Conservation (phyloP, 345 rosid species). For the Gossypium bickii region DNA sequence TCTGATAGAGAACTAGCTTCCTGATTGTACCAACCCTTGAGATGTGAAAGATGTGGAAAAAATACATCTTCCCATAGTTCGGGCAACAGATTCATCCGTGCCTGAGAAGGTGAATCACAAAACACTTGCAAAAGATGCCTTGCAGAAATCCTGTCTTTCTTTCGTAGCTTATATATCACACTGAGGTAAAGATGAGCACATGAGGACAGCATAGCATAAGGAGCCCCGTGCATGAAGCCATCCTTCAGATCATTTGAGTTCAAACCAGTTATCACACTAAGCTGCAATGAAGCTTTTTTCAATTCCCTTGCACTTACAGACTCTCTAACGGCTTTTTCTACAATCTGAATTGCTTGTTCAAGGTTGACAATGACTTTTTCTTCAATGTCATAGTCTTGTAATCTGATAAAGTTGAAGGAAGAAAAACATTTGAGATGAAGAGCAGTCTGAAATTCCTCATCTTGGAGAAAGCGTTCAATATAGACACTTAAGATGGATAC, state of each 20-base stretch:
- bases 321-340: conserved; percentile 43
- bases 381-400: conserved; percentile 23
- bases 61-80: conserved; percentile 56
- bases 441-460: conserved; percentile 30
- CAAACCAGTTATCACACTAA: conserved; percentile 48
- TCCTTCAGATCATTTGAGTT: conserved; percentile 38
- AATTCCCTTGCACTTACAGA: conserved; percentile 36
- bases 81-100: conserved; percentile 44
- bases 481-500: conserved; percentile 50
- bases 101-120: conserved; percentile 50
- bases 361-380: conserved; percentile 45
- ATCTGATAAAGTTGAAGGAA: conserved; percentile 27
- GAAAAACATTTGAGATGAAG: conserved; percentile 44
- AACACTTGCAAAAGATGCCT: conserved; percentile 59
- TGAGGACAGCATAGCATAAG: conserved; percentile 47
- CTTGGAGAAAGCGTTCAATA: conserved; percentile 39
- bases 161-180: conserved; percentile 49
- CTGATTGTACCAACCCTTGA: conserved; percentile 49
- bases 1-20: conserved; percentile 44
- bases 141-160: conserved; percentile 54
- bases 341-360: conserved; percentile 40
- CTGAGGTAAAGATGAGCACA: conserved; percentile 61
- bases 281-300: conserved; percentile 53
- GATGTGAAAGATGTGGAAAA: conserved; percentile 61
- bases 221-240: conserved; percentile 41